Evolutionary conservation across 306 rosid genomes (phyloP).

Genomic region (Lathyrus aphaca): DNA sequence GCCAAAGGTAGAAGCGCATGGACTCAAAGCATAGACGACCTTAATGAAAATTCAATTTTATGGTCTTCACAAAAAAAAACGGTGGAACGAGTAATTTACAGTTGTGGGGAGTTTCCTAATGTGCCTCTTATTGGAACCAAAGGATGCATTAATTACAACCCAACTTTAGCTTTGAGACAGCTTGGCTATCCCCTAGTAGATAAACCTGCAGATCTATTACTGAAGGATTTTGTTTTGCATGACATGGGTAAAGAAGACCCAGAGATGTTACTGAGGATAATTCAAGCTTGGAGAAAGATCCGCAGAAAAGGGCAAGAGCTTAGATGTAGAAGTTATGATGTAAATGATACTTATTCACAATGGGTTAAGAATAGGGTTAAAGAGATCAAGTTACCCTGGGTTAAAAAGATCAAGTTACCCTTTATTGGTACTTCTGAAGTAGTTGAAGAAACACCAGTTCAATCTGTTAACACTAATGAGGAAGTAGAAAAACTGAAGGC

Average conservation of each 20-base stretch:
- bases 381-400: too few relatives aligned
- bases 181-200: not conserved
- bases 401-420: too few relatives aligned
- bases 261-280: not conserved
- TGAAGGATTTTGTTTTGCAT: not conserved
- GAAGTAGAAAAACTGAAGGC: too few relatives aligned
- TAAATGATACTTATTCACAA: not conserved
- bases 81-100: not conserved
- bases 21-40: not conserved
- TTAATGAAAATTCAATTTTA: not conserved
- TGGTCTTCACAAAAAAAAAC: not conserved
- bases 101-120: not conserved
- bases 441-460: not conserved
- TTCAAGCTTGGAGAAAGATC: not conserved
- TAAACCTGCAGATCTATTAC: not conserved
- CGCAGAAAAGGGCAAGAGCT: not conserved
- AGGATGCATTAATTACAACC: not conserved
- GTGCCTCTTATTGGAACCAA: not conserved
- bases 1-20: not conserved
- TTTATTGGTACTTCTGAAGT: too few relatives aligned
- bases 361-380: too few relatives aligned
- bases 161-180: not conserved
- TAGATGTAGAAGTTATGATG: not conserved
- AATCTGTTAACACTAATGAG: too few relatives aligned
- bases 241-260: not conserved